phyloP scores from a whole-genome alignment of 2,329 filamentous ascomycete species.

The Xylariaceae sp. region DNA sequence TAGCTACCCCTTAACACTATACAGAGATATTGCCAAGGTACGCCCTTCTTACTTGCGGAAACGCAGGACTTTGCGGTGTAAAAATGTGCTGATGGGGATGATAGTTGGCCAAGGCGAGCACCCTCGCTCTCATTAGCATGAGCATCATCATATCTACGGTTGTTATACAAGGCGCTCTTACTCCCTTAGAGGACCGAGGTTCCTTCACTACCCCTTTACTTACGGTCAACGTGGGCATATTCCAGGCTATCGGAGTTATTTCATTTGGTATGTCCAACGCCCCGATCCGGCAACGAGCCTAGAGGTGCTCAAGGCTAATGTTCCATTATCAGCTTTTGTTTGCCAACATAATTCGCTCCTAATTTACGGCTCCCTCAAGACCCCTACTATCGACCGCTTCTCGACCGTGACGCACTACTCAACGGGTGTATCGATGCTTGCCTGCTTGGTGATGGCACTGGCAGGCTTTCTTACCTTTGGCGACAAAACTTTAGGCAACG shows the following conservation, averaged over 20 bases:
- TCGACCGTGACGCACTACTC: conserved; percentile 92
- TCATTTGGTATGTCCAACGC: conserved; percentile 75
- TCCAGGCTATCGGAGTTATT: conserved; percentile 96
- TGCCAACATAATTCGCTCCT: conserved; percentile 94
- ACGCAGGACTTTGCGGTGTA: background rate
- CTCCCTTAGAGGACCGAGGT: conserved; percentile 74
- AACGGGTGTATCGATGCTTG: conserved; percentile 86
- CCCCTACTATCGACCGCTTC: conserved; percentile 95
- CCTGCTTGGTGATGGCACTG: conserved; percentile 86
- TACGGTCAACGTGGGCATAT: conserved; percentile 84
- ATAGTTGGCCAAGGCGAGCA: conserved; percentile 93
- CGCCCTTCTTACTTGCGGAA: conserved; percentile 51
- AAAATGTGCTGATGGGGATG: conserved; percentile 5
- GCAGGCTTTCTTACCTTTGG: conserved; percentile 93
- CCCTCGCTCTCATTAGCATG: conserved; percentile 93
- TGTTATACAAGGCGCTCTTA: conserved; percentile 78
- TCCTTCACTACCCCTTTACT: conserved; percentile 72
- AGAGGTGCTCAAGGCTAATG: conserved; percentile 39
- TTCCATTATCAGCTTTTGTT: conserved; percentile 59
- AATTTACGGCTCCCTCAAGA: conserved; percentile 94
- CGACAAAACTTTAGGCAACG: conserved; percentile 88
- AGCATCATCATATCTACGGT: conserved; percentile 86
- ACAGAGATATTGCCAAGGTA: conserved; percentile 91
- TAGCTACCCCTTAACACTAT: conserved; percentile 90
- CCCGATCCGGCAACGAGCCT: background rate